Percentiles rank a stretch among this genome's conserved stretches.
Evolutionary conservation across 83 land plant genomes (phyloP).

Genomic region (Thuja plicata): DNA sequence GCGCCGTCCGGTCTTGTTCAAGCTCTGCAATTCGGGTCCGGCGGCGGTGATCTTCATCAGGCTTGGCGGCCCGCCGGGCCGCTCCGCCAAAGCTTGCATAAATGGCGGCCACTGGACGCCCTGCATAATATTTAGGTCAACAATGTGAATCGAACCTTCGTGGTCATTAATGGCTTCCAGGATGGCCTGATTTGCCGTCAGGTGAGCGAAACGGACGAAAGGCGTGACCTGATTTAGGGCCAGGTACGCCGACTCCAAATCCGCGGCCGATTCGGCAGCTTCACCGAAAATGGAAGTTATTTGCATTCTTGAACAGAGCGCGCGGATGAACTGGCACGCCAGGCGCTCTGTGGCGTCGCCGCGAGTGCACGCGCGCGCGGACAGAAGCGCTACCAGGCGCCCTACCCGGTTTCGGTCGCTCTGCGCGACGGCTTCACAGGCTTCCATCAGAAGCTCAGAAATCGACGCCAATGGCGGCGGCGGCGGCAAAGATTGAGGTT

Average conservation of each 20-base stretch:
- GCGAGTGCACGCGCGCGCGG: constrained; percentile 32
- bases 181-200: constrained; percentile 93
- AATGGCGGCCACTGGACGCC: constrained; percentile 93
- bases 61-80: constrained; percentile 31
- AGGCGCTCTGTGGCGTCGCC: constrained; percentile 74
- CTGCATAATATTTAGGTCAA: constrained; percentile 72
- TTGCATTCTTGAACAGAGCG: constrained; percentile 39
- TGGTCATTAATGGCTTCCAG: constrained; percentile 65
- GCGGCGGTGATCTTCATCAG: constrained; percentile 74
- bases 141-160: constrained; percentile 46
- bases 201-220: constrained; percentile 72
- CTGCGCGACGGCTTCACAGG: constrained; percentile 51
- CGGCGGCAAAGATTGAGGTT: neutral
- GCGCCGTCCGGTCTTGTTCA: constrained; percentile 53
- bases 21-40: constrained; percentile 42
- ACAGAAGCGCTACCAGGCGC: constrained; percentile 36
- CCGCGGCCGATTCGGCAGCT: neutral
- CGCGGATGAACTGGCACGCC: constrained; percentile 43
- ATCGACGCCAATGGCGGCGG: constrained; percentile 13
- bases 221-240: constrained; percentile 81
- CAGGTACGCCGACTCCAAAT: constrained; percentile 36
- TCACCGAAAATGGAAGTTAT: too few relatives aligned
- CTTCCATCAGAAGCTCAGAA: constrained; percentile 26
- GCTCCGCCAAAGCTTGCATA: constrained; percentile 78
- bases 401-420: constrained; percentile 42